Evolutionary conservation across 192 early-diverging fungal genomes (phyloP), one percentile per base, ranked within the genome.

Genomic region (Rhizoclosmatium globosum): DNA sequence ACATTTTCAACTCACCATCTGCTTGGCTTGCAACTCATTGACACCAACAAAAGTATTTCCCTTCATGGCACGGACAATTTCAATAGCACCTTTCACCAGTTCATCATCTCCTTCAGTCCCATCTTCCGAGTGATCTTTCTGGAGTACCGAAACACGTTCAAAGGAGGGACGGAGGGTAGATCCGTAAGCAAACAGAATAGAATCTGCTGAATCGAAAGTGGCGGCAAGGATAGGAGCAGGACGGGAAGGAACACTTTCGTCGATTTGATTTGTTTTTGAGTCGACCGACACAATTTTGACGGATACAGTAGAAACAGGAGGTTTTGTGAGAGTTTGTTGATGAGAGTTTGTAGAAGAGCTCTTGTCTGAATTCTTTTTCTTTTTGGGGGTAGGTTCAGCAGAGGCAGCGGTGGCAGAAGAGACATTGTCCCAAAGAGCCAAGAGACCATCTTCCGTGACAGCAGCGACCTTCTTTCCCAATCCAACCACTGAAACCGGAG

Each of bases 151-250:
- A 23, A 88, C 70, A 38, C 76, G 74, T 67, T 88, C 87, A 72
- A 88, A 85, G 3, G 62, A 62, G 1, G 84, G 84, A 50, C 82
- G 75, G 42, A 85, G 73, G 1, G 66, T 21, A 57, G 31, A 61
- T 42, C 87, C 87, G 57, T 71, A 75, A 2, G 79, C 87, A n/a
- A 84, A 42, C 15, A 85, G 23, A 39, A 85, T 57, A 2, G 44
- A 47, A 11, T 44, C 41, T 39, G 69, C 68, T 39, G 64, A 7
- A 6, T 39, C 39, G 59, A 83, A 83, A 11, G 75, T 71, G 7
- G 80, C 83, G 2, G 80, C 71, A 13, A 82, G 70, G 38, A 83
- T 71, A 39, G 85, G 76, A 2, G 57, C 70, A 38, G 47, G 47
- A 11, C 39, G 17, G 9, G 48, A 15, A 31, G 48, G 3, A 2